phyloP scores from a whole-genome alignment of 2,329 filamentous ascomycete genomes.

The Penicillium psychrosexuale region DNA sequence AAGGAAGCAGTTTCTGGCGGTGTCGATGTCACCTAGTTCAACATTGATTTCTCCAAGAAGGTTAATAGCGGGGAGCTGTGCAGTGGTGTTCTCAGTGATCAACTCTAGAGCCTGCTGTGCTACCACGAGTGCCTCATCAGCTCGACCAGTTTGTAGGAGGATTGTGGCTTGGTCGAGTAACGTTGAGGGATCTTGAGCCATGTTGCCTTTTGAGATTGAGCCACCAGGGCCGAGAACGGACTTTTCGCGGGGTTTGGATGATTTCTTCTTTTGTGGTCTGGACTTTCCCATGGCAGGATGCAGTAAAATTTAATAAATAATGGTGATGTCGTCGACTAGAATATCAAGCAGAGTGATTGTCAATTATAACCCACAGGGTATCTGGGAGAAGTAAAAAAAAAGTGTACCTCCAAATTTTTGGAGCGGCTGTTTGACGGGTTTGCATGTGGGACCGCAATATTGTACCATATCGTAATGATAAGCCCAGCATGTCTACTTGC shows the following conservation, averaged over 20 bases:
- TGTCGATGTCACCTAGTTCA: constrained; percentile 75
- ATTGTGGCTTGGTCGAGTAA: constrained; percentile 57
- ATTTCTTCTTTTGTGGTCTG: constrained; percentile 48
- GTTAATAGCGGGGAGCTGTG: constrained; percentile 60
- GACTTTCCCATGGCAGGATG: constrained; percentile 50
- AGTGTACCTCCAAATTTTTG: constrained; percentile 32
- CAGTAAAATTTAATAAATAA: not conserved
- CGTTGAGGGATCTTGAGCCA: constrained; percentile 52
- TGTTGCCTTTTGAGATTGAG: constrained; percentile 41
- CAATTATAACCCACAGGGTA: constrained; percentile 5
- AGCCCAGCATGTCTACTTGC: no score
- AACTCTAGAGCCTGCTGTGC: constrained; percentile 53
- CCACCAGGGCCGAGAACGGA: constrained; percentile 43
- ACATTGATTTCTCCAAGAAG: constrained; percentile 78
- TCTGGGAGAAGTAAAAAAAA: constrained; percentile 19
- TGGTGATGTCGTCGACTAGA: not conserved
- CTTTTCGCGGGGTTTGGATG: constrained; percentile 42
- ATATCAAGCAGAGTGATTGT: not conserved
- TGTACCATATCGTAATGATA: not conserved
- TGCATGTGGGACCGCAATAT: constrained; percentile 39
- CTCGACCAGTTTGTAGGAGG: constrained; percentile 57
- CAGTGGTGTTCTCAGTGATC: constrained; percentile 32
- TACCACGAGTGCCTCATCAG: constrained; percentile 55
- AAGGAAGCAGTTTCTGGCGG: constrained; percentile 69
- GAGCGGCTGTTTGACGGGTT: constrained; percentile 39